Conservation (phyloP, 192 early-diverging fungal genomes). For the Dimargaris cristalligena region DNA sequence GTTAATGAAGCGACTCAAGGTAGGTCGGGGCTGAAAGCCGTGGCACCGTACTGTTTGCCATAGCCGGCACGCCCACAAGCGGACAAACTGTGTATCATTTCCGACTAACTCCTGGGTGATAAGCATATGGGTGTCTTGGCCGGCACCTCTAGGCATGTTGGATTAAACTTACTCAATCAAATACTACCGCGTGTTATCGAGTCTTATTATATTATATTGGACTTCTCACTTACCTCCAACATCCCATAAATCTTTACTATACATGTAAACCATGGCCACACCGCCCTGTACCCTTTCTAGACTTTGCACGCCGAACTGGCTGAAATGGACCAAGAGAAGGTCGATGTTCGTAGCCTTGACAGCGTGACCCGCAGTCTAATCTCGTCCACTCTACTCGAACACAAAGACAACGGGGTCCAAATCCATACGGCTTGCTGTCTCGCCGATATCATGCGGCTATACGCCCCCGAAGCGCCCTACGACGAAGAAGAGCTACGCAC, state of each 20-base stretch:
- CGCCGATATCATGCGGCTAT: conserved; percentile 79
- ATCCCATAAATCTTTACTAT: too few relatives aligned
- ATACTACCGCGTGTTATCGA: not conserved
- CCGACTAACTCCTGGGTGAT: not conserved
- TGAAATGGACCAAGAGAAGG: conserved; percentile 55
- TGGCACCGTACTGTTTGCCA: not conserved
- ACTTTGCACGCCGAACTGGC: conserved; percentile 55
- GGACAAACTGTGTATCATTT: not conserved
- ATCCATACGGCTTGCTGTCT: conserved; percentile 68
- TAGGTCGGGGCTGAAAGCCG: conserved; percentile 9
- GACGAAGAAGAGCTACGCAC: conserved; percentile 50
- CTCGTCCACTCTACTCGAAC: conserved; percentile 40
- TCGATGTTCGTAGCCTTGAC: conserved; percentile 49
- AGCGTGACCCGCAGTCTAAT: conserved; percentile 48
- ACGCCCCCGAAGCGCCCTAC: conserved; percentile 90
- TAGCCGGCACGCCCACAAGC: not conserved
- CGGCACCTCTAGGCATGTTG: not conserved
- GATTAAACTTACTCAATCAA: not conserved
- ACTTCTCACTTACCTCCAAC: not conserved
- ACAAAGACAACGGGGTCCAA: conserved; percentile 68
- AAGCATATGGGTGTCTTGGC: not conserved
- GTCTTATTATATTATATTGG: not conserved
- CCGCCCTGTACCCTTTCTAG: conserved; percentile 23
- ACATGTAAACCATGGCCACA: too few relatives aligned
- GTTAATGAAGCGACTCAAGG: conserved; percentile 34